Base-by-base conservation (phyloP, 257 asterid genomes). In the Solanum dulcamara region DNA sequence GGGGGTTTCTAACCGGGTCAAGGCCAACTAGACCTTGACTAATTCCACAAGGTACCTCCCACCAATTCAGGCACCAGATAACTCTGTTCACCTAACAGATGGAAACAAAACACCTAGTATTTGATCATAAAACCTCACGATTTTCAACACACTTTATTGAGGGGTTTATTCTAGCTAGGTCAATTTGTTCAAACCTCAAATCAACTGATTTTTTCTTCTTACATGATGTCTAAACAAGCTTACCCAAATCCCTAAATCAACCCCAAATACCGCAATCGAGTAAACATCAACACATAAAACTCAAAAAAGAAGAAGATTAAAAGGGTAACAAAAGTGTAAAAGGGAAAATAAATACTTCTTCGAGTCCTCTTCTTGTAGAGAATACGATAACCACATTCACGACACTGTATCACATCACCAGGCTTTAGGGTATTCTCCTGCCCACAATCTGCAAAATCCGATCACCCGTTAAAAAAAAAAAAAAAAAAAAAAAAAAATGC, bases 351-450 rank as follows among this genome's bases (percentile, higher is more conserved):
- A 44, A 3, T 74, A 75, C 97, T 94, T 91, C 97, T 87, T 87
- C 97, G 98, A 67, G 97, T 94, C 24, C 98, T 96, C 84, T 95
- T 95, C 96, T 95, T 95, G 93, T 95, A 95, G 38, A 95, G 94
- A 85, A 95, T 93, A 67, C 98, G 97, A 72, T 95, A 94, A 24
- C 97, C 98, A 44, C 99, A 95, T 71, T 94, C 97, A 44, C 98
- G 92, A 87, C 99, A 95, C 92, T 92, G 98, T 81, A 95, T 92
- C 92, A 92, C 98, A 86, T 94, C 97, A 51, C 94, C 97, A 11
- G 91, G 88, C 86, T 94, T 95, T 91, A 94, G 91, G 0, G 94
- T 92, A 88, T 94, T 95, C 86, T 95, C 99, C 83, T 95, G 97
- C 1, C 98, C 97, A 87, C 99, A 95, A 90, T 94, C 99, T 95